Conservation (phyloP, 2,329 filamentous ascomycete genomes). For the Scedosporium minutisporum region DNA sequence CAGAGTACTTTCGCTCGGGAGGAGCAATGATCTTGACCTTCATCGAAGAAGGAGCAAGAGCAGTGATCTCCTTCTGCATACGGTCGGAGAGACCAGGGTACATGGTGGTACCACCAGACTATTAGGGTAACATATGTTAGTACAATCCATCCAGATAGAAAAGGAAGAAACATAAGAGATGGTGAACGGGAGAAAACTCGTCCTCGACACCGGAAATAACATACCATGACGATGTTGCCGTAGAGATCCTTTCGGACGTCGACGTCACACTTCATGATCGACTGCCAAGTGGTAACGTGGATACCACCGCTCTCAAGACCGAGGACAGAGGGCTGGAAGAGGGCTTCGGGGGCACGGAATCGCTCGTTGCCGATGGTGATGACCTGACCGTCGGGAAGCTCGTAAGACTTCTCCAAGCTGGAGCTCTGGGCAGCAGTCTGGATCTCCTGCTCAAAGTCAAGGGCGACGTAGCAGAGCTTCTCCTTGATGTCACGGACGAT, state of each 20-base stretch:
- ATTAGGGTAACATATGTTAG: conserved; percentile 1
- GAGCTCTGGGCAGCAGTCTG: conserved; percentile 99
- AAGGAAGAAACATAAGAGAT: not conserved
- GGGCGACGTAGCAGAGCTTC: conserved; percentile 99
- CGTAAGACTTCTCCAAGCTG: conserved; percentile 98
- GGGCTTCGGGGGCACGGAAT: conserved; percentile 98
- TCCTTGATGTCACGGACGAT: conserved; percentile 99
- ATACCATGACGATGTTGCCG: conserved; percentile 99
- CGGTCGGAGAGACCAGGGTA: conserved; percentile 99
- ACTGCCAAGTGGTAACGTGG: conserved; percentile 99
- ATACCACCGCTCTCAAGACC: conserved; percentile 98
- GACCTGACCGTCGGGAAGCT: conserved; percentile 98
- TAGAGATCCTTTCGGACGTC: conserved; percentile 99
- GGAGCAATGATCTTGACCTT: conserved; percentile 99
- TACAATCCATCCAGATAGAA: not conserved
- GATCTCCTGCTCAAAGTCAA: conserved; percentile 99
- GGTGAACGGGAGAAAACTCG: not conserved
- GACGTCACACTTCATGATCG: conserved; percentile 99
- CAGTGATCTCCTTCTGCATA: conserved; percentile 99
- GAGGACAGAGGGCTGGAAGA: conserved; percentile 97
- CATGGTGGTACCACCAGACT: conserved; percentile 99
- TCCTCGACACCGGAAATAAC: conserved; percentile 24
- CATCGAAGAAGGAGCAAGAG: conserved; percentile 98
- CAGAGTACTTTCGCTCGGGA: conserved; percentile 99
- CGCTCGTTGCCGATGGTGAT: conserved; percentile 99